Evolutionary conservation across 164 flowering plant species (phyloP), one percentile per base, ranked within the genome.

Genomic region (Aristolochia fimbriata): DNA sequence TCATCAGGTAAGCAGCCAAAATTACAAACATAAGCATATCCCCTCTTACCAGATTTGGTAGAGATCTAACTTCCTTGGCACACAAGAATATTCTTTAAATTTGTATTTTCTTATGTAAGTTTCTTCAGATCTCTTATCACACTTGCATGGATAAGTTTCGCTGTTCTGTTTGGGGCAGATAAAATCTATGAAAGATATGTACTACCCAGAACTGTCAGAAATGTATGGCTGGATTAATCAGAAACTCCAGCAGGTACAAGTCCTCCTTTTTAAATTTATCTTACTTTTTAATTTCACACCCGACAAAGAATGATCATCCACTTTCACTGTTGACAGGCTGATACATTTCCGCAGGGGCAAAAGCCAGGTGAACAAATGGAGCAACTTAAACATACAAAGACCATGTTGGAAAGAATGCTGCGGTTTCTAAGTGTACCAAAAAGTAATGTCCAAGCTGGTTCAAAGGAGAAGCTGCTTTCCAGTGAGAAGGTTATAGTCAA

Each of bases 171-270:
- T 50, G 72, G 72, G 62, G 77, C 80, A 87, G 97, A 74, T 90
- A 25, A 84, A 79, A 65, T 4, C 64, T 64, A 83, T 94, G 99
- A 84, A 75, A 74, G 99, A 88, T 13, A 22, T 70, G 66, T 91
- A 86, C 73, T 80, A 73, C 0, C 66, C 74, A 20, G 94, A 94
- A 10, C 60, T 94, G 25, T 80, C 20, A 66, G 93, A 81, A 9
- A 68, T 88, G 79, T 74, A 80, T 75, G 88, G 82, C 66, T 88
- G 78, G 73, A 78, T 90, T 67, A 71, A 78, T 63, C 22, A 64
- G 15, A 91, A 81, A 69, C 46, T 80, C 63, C 85, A 77, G 69
- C 96, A 88, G 91, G 95, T 91, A 64, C 19, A 37, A n/a, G n/a
- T n/a, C n/a, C n/a, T n/a, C n/a, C n/a, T n/a, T n/a, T n/a, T n/a